phyloP scores from a whole-genome alignment of 495 filamentous ascomycete species.

The Tuber borchii region DNA sequence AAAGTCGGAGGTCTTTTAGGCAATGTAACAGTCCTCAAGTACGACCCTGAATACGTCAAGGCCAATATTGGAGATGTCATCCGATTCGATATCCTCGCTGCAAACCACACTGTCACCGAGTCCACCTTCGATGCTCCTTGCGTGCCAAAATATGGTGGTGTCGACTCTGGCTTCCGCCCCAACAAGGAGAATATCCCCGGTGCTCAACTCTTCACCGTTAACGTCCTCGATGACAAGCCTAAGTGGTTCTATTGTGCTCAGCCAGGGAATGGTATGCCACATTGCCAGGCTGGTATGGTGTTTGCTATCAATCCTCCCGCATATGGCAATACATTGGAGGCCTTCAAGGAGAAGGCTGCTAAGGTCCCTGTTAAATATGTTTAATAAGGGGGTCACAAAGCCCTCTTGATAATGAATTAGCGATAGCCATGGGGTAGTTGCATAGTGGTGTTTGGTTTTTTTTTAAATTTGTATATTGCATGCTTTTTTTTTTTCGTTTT shows the following conservation, averaged over 20 bases:
- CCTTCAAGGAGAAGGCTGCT: slow-evolving; percentile 15
- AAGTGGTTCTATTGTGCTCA: slow-evolving; percentile 57
- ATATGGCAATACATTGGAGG: slow-evolving; percentile 10
- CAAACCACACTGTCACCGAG: slow-evolving; percentile 65
- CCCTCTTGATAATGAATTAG: neutral
- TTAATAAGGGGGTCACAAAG: neutral
- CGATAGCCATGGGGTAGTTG: neutral
- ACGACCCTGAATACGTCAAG: slow-evolving; percentile 50
- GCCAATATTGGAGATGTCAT: slow-evolving; percentile 60
- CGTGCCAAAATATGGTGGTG: slow-evolving; percentile 41
- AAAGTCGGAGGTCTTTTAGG: slow-evolving; percentile 50
- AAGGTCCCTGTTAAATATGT: neutral
- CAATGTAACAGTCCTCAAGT: slow-evolving; percentile 46
- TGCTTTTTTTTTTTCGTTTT: neutral
- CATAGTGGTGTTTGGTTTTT: neutral
- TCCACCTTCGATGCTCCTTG: slow-evolving; percentile 61
- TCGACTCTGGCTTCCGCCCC: slow-evolving; percentile 48
- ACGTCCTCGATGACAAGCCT: slow-evolving; percentile 48
- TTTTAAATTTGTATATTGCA: neutral
- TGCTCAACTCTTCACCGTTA: neutral
- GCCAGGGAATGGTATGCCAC: slow-evolving; percentile 24
- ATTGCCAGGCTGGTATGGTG: slow-evolving; percentile 45
- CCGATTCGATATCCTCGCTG: slow-evolving; percentile 59
- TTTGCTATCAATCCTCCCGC: slow-evolving; percentile 35
- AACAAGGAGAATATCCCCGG: slow-evolving; percentile 30